Evolutionary conservation across 2,329 filamentous ascomycete genomes (phyloP), one percentile per base, ranked within the genome.

Genomic region (Fusarium sororula): DNA sequence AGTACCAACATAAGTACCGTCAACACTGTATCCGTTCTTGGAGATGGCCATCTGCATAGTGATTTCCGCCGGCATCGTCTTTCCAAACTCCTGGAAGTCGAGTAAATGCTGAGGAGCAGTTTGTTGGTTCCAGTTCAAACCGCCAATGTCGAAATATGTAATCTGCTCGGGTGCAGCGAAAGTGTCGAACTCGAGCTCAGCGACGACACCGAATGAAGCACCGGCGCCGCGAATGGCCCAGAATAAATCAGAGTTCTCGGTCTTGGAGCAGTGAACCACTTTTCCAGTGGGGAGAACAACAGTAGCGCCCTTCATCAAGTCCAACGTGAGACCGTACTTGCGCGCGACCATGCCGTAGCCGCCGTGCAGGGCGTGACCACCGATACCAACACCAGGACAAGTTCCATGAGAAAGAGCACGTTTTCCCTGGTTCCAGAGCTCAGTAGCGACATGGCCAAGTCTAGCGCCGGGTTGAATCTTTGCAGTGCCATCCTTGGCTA

Each of bases 361-460:
- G 17, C 79, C 80, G 45, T 80, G 76, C 18, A 78, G 70, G 5
- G 77, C 75, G 62, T 80, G 80, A n/a, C 80, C 80, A 24, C 75
- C 78, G 13, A 81, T 59, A 22, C 80, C 80, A 30, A 81, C 79
- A 44, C 77, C 85, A 4, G 87, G 86, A 73, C 87, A 89, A 11
- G 87, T 88, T 37, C 87, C 87, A 64, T 89, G 87, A 44, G 84
- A 81, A 11, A 89, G 80, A 9, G 84, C 86, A 7, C 78, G 83
- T 75, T 74, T 79, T 2, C 83, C 84, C 57, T 85, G 84, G 38
- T 79, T 77, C 57, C 81, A 83, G 1, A 87, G 78, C 75, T 84
- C 81, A 7, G 74, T 80, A 0, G 84, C 85, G 3, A 87, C 81
- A 26, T 86, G 84, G 3, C 88, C 88, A 5, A 90, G 80, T 17